Base-by-base conservation (phyloP, 805 yeast genomes). In the Candida boidinii region DNA sequence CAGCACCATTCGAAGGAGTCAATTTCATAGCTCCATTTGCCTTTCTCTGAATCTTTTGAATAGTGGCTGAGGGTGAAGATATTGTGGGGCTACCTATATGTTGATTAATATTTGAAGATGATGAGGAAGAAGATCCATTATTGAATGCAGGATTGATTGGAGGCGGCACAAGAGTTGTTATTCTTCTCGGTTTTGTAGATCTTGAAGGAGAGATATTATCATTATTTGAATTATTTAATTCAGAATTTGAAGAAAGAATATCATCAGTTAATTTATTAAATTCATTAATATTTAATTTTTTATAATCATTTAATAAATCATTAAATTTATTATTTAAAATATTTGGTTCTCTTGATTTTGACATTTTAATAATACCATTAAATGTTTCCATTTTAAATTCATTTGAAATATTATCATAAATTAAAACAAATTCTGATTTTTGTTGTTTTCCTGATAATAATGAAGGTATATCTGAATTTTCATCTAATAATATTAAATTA, bases 331-430 rank as follows among this genome's bases (percentile, higher is more conserved):
- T 12, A 29, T 40, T 36, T 5, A 52, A 26, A 26, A 42, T 39
- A 5, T 42, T 39, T 3, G 55, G 54, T 23, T 53, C 54, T 25
- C 62, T 39, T 3, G 60, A 51, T 40, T 55, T 56, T 32, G 37
- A 46, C 54, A 57, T 45, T 26, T 49, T 45, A 19, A 57, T 40
- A 10, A 43, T 37, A 2, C 56, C 54, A 24, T 39, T 39, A 36
- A 50, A 46, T 23, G 33, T 36, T 23, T 54, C 54, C 35, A 56
- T 35, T 28, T 43, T 42, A 39, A 57, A 56, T 13, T 32, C 30
- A 16, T 45, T 46, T 3, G 42, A 31, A 10, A 48, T 44, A 21
- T 43, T 42, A 36, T 57, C 57, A 33, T 41, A 57, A 5, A 49
- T 28, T 22, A 57, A 33, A 2, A 48, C 37, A 23, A 38, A 51